Percentiles rank a stretch among this genome's conserved stretches.
These are phyloP conservation scores for Phytophthora fragariaefolia DNA, from an alignment of 352 stramenopile genomes.

Conservation along the genomic window DNA sequence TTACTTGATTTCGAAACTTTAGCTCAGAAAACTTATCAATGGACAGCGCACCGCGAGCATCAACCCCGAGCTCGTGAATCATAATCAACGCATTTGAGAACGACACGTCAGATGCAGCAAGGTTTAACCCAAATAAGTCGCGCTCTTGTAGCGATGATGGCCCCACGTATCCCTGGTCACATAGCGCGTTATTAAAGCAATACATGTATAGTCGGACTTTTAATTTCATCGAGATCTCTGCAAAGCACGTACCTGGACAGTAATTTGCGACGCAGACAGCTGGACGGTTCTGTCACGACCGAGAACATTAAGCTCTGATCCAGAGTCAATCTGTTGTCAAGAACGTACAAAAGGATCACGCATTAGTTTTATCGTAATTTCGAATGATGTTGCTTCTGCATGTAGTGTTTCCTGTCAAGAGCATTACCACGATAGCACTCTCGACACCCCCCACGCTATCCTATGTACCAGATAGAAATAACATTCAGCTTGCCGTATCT, in stretches of 20 bases:
- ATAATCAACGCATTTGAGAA: slow-evolving; percentile 61
- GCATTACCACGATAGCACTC: slow-evolving; percentile 58
- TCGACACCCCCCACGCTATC: slow-evolving; percentile 42
- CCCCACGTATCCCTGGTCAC: slow-evolving; percentile 53
- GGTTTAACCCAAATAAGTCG: slow-evolving; percentile 47
- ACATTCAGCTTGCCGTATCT: neutral
- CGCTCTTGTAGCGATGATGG: slow-evolving; percentile 48
- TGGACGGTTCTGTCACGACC: slow-evolving; percentile 37
- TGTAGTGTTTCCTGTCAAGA: no score
- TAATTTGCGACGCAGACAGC: slow-evolving; percentile 52
- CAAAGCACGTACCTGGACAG: slow-evolving; percentile 52
- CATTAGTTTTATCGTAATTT: neutral
- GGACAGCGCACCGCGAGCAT: slow-evolving; percentile 35
- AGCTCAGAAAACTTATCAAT: slow-evolving; percentile 78
- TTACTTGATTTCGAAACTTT: slow-evolving; percentile 57
- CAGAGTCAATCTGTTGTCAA: slow-evolving; percentile 50
- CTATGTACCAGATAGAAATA: slow-evolving; percentile 20
- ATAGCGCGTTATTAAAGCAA: neutral
- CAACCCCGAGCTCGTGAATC: slow-evolving; percentile 43
- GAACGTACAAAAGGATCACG: neutral
- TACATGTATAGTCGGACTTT: no score
- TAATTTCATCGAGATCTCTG: slow-evolving; percentile 1
- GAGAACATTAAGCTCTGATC: slow-evolving; percentile 57
- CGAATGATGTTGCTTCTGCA: neutral
- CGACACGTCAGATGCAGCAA: slow-evolving; percentile 47